Evolutionary conservation across 23 red algal genomes (phyloP).

Genomic region (Gracilariopsis chorda): DNA sequence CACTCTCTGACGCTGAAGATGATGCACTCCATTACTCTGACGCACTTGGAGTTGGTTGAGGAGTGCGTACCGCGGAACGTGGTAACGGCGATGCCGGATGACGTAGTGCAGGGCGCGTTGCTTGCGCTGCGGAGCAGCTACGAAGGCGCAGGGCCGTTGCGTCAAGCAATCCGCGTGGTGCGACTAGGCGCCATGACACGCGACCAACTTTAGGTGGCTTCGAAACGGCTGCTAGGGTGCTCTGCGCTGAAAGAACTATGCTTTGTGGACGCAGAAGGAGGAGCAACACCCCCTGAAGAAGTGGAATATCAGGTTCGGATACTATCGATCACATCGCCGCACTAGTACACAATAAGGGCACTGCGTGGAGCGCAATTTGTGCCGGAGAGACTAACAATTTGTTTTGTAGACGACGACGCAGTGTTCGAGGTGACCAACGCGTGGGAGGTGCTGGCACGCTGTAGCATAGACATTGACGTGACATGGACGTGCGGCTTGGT

Average conservation of each 20-base stretch:
- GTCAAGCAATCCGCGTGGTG: background rate
- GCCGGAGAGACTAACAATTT: background rate
- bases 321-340: background rate
- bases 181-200: background rate
- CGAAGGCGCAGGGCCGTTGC: background rate
- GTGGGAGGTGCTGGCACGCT: background rate
- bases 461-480: background rate
- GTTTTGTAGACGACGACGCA: background rate
- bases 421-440: background rate
- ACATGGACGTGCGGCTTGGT: background rate
- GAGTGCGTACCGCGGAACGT: background rate
- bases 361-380: background rate
- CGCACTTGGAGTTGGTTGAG: background rate
- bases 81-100: background rate
- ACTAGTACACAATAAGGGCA: background rate
- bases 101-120: background rate
- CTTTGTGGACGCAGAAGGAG: slow-evolving; percentile 4
- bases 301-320: background rate
- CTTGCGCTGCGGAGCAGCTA: background rate
- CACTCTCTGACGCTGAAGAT: background rate
- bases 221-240: background rate
- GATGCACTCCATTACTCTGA: background rate
- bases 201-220: background rate
- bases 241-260: background rate
- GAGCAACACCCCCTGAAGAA: background rate